Evolutionary conservation across 805 yeast species (phyloP).

Genomic region (Barnettozyma sucrosica): DNA sequence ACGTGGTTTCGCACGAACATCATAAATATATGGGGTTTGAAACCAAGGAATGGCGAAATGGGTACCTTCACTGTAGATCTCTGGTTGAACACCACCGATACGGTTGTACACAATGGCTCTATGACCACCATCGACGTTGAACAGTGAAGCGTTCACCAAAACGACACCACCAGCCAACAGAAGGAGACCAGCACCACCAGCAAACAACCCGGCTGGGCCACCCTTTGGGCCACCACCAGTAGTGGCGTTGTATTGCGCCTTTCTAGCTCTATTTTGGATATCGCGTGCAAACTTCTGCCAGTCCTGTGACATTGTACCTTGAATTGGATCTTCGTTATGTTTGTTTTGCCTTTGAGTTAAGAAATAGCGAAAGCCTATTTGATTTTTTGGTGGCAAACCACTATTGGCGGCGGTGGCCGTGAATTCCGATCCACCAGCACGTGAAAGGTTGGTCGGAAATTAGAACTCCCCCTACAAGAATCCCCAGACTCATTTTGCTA

Average conservation of each 20-base stretch:
- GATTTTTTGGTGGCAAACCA: conserved; percentile 1
- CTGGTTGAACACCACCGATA: conserved; percentile 74
- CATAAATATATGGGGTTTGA: conserved; percentile 87
- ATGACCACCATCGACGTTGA: conserved; percentile 98
- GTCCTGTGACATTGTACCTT: conserved; percentile 27
- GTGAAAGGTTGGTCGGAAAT: background rate
- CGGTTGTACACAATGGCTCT: conserved; percentile 93
- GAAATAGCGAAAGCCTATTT: background rate
- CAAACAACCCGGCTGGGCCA: conserved; percentile 41
- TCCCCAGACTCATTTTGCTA: too few species aligned
- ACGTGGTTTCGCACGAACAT: conserved; percentile 95
- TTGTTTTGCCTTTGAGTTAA: background rate
- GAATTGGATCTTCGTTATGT: background rate
- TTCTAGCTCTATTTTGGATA: conserved; percentile 41
- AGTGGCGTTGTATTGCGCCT: conserved; percentile 34
- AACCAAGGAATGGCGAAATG: conserved; percentile 93
- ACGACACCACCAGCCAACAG: conserved; percentile 53
- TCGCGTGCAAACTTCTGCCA: conserved; percentile 49
- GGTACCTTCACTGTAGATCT: conserved; percentile 88
- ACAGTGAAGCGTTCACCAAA: conserved; percentile 50
- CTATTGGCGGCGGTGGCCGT: background rate
- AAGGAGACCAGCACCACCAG: conserved; percentile 59
- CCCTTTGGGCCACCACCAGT: conserved; percentile 32
- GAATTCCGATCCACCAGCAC: background rate
- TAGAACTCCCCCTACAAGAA: too few species aligned